phyloP scores from a whole-genome alignment of 371 early-diverging fungal species.

The Mortierella sp. region DNA sequence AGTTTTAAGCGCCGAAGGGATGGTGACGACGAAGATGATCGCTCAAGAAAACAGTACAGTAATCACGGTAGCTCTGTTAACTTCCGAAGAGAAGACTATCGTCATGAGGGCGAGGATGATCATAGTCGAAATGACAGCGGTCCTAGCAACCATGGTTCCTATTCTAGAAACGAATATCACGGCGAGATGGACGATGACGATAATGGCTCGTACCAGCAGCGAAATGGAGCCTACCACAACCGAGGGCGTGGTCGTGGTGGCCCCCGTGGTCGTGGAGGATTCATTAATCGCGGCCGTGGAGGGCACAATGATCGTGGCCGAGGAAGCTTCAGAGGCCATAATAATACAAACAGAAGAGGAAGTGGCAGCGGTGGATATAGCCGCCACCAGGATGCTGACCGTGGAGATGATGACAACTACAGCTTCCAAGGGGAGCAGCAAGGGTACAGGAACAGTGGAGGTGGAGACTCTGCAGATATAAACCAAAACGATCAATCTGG shows the following conservation, averaged over 20 bases:
- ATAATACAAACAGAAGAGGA: not conserved
- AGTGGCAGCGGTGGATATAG: slow-evolving; percentile 3
- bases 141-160: not conserved
- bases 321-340: slow-evolving; percentile 16
- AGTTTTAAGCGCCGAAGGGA: slow-evolving; percentile 22
- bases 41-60: slow-evolving; percentile 3
- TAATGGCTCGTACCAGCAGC: slow-evolving; percentile 12
- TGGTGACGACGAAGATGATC: slow-evolving; percentile 8
- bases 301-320: slow-evolving; percentile 18
- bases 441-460: not conserved
- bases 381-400: slow-evolving; percentile 12
- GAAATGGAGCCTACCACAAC: slow-evolving; percentile 6
- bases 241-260: slow-evolving; percentile 45
- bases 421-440: slow-evolving; percentile 1
- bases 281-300: slow-evolving; percentile 17
- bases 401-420: slow-evolving; percentile 4
- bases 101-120: slow-evolving; percentile 6
- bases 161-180: slow-evolving; percentile 5
- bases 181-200: slow-evolving; percentile 11
- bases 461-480: not conserved
- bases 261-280: slow-evolving; percentile 20
- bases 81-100: slow-evolving; percentile 18
- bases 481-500: slow-evolving; percentile 5
- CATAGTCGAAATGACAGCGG: not conserved
- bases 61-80: slow-evolving; percentile 3